Base-by-base conservation (phyloP, 177 flowering plant species). In the Vitis hybrid region DNA sequence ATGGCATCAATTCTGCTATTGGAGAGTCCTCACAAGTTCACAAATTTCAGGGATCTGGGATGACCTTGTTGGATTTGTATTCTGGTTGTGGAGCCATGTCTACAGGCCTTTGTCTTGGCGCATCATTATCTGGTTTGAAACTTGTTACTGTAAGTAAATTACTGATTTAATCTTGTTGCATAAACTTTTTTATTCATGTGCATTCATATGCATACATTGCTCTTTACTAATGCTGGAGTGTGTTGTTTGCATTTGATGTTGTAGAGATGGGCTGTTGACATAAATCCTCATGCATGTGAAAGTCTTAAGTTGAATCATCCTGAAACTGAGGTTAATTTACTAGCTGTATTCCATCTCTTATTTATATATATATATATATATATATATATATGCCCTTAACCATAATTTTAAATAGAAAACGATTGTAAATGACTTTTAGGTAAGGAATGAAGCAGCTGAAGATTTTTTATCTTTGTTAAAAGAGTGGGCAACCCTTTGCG, bases 81-180 rank as follows among this genome's bases (percentile, higher is more conserved):
- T 80, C 91, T 60, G 97, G 98, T 4, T 94, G 98, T 79, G 98
- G 97, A 11, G 97, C 80, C 0, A 92, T 92, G 98, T 94, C 98
- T 1, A 88, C 96, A 3, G 97, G 98, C 0, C 67, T 94, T 7
- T 91, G 94, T 64, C 76, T 86, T 14, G 98, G 98, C 14, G 90
- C 90, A 4, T 66, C 66, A 8, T 50, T 82, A 8, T 68, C 84
- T 16, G 87, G 86, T 21, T 62, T 85, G 1, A 84, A 91, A 16
- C 89, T 94, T 48, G 82, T 81, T 1, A 89, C 92, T 1, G 98
- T 94, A 78, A 81, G 91, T 80, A 5, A 5, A 40, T 40, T 40
- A 40, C 46, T 40, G 10, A 11, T 51, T 67, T 60, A 14, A 4
- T 68, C 27, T 8, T 60, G 9, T 30, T 51, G 40, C 51, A 27